Percentiles rank a stretch among this genome's conserved stretches.
Evolutionary conservation across 768 basidiomycete genomes (phyloP).

Genomic region (Termitomyces sp.): DNA sequence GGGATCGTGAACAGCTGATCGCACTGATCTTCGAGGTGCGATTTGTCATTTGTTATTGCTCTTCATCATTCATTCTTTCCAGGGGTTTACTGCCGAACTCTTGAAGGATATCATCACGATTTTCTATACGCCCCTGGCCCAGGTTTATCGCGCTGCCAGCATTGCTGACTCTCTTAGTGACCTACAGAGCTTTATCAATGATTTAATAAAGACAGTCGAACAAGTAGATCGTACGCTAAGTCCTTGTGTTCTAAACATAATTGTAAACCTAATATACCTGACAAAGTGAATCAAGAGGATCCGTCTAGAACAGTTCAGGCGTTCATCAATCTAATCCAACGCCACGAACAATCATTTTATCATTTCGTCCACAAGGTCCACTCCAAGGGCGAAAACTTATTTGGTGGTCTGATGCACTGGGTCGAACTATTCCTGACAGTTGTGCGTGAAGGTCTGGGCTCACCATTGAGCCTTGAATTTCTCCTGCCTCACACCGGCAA

Average conservation of each 20-base stretch:
- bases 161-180: slow-evolving; percentile 92
- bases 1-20: slow-evolving; percentile 89
- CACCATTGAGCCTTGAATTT: slow-evolving; percentile 77
- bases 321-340: slow-evolving; percentile 88
- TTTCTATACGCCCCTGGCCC: slow-evolving; percentile 93
- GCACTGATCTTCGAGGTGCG: slow-evolving; percentile 91
- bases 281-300: slow-evolving; percentile 73
- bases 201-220: slow-evolving; percentile 93
- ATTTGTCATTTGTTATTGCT: neutral
- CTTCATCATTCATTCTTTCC: neutral
- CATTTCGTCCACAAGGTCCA: slow-evolving; percentile 98
- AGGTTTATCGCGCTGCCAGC: slow-evolving; percentile 95
- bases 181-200: slow-evolving; percentile 90
- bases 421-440: slow-evolving; percentile 91
- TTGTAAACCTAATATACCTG: neutral
- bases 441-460: slow-evolving; percentile 83
- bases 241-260: slow-evolving; percentile 7
- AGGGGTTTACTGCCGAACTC: slow-evolving; percentile 94
- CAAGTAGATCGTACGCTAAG: slow-evolving; percentile 77
- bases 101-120: slow-evolving; percentile 99
- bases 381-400: slow-evolving; percentile 90
- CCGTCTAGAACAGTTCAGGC: slow-evolving; percentile 83
- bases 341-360: slow-evolving; percentile 96
- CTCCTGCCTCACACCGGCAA: slow-evolving; percentile 78
- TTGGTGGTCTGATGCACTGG: slow-evolving; percentile 94